Percentiles rank a stretch among this genome's conserved stretches.
phyloP scores from a whole-genome alignment of 116 monocot species.

The Phalaenopsis hybrid region DNA sequence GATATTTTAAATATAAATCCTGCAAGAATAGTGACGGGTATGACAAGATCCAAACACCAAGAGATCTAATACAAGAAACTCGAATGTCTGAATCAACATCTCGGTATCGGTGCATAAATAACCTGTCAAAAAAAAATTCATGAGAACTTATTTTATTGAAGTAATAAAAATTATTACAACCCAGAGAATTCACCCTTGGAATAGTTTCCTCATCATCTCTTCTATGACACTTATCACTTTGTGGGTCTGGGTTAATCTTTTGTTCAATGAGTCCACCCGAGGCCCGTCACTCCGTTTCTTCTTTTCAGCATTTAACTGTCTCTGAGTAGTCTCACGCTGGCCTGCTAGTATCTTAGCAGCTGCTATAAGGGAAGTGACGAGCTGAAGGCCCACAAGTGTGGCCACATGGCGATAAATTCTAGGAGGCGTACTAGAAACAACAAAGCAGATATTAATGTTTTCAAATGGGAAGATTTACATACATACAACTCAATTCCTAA shows the following conservation, averaged over 20 bases:
- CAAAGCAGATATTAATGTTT: not conserved
- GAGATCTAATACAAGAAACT: slow-evolving; percentile 76
- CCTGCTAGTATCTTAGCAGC: slow-evolving; percentile 72
- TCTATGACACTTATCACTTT: slow-evolving; percentile 73
- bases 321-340: slow-evolving; percentile 93
- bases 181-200: slow-evolving; percentile 63
- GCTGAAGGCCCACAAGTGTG: slow-evolving; percentile 78
- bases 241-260: slow-evolving; percentile 71
- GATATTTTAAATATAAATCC: slow-evolving; percentile 93
- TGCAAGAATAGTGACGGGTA: slow-evolving; percentile 96
- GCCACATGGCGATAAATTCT: slow-evolving; percentile 91
- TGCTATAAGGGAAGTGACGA: slow-evolving; percentile 83
- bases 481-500: too few species aligned
- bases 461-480: too few species aligned
- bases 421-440: slow-evolving; percentile 74
- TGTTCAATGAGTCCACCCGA: slow-evolving; percentile 80
- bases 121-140: slow-evolving; percentile 33
- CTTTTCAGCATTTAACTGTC: slow-evolving; percentile 95
- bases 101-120: slow-evolving; percentile 97
- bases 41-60: slow-evolving; percentile 83
- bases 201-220: slow-evolving; percentile 96
- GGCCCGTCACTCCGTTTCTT: slow-evolving; percentile 80
- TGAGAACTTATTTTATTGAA: not conserved
- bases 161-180: not conserved
- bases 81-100: slow-evolving; percentile 94